phyloP scores from a whole-genome alignment of 2,329 filamentous ascomycete genomes.

The Ophiostoma perfectum region DNA sequence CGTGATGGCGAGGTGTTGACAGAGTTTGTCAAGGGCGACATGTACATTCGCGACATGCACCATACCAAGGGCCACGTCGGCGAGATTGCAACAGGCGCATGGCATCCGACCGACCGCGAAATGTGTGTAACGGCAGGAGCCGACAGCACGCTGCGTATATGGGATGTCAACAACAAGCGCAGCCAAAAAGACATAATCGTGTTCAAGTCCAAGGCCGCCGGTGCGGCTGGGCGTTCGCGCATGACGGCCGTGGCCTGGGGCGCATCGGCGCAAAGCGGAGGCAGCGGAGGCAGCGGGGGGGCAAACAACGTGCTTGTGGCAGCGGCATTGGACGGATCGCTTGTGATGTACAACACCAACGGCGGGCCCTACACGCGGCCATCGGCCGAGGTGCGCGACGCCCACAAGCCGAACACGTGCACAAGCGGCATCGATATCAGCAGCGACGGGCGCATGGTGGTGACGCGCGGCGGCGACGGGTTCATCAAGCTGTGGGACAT shows the following conservation, averaged over 20 bases:
- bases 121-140: conserved; percentile 85
- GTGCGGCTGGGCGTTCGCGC: conserved; percentile 80
- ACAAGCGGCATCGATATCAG: conserved; percentile 90
- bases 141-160: conserved; percentile 92
- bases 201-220: conserved; percentile 86
- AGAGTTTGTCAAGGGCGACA: conserved; percentile 94
- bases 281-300: conserved; percentile 43
- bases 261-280: conserved; percentile 64
- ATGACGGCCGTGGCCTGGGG: conserved; percentile 94
- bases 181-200: conserved; percentile 91
- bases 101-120: conserved; percentile 83
- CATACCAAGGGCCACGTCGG: conserved; percentile 96
- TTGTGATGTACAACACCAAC: conserved; percentile 88
- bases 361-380: conserved; percentile 81
- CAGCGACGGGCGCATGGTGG: conserved; percentile 79
- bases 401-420: conserved; percentile 79
- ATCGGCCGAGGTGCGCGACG: conserved; percentile 73
- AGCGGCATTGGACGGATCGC: conserved; percentile 78
- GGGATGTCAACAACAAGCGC: conserved; percentile 89
- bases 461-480: conserved; percentile 86
- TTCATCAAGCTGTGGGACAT: conserved; percentile 96
- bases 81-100: conserved; percentile 81
- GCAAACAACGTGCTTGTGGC: conserved; percentile 57
- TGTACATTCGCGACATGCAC: conserved; percentile 96
- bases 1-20: conserved; percentile 80